phyloP scores from a whole-genome alignment of 345 rosid genomes.

The Barbarea vulgaris region DNA sequence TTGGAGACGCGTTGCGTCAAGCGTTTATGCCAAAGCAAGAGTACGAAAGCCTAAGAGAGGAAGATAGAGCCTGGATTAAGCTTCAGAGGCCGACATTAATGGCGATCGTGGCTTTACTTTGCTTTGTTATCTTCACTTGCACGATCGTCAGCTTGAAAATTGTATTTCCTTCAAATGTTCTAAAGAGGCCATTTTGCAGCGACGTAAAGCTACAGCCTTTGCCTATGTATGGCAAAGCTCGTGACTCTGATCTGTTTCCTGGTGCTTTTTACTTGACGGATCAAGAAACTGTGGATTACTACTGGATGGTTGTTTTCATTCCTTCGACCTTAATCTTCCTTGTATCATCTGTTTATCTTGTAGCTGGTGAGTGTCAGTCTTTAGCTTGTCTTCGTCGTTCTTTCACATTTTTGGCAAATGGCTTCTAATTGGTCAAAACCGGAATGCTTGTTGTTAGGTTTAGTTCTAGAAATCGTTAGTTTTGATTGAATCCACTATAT shows the following conservation, averaged over 20 bases:
- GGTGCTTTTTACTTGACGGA: slow-evolving; percentile 89
- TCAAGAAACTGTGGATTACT: slow-evolving; percentile 86
- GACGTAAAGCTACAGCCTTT: slow-evolving; percentile 59
- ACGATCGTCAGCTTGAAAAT: slow-evolving; percentile 73
- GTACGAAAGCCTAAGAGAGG: slow-evolving; percentile 81
- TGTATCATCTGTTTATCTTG: slow-evolving; percentile 66
- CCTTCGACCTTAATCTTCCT: slow-evolving; percentile 69
- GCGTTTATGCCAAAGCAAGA: slow-evolving; percentile 91
- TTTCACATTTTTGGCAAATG: not conserved
- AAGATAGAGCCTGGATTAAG: slow-evolving; percentile 78
- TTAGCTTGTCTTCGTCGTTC: not conserved
- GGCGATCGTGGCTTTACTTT: slow-evolving; percentile 39
- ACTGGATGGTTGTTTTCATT: slow-evolving; percentile 82
- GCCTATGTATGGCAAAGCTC: slow-evolving; percentile 52
- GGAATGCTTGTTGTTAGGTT: slow-evolving; percentile 1
- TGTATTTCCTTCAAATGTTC: slow-evolving; percentile 63
- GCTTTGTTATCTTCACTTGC: slow-evolving; percentile 53
- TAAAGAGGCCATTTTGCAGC: slow-evolving; percentile 75
- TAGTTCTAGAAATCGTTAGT: slow-evolving; percentile 4
- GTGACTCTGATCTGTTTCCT: slow-evolving; percentile 60
- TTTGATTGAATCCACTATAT: not conserved
- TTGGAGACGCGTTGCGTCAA: slow-evolving; percentile 83
- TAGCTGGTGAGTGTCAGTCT: slow-evolving; percentile 56
- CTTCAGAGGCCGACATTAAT: slow-evolving; percentile 60
- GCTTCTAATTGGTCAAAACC: not conserved